Percentiles rank a stretch among this genome's conserved stretches.
phyloP scores from a whole-genome alignment of 75 land plant species.

The Adiantum capillusveneris region DNA sequence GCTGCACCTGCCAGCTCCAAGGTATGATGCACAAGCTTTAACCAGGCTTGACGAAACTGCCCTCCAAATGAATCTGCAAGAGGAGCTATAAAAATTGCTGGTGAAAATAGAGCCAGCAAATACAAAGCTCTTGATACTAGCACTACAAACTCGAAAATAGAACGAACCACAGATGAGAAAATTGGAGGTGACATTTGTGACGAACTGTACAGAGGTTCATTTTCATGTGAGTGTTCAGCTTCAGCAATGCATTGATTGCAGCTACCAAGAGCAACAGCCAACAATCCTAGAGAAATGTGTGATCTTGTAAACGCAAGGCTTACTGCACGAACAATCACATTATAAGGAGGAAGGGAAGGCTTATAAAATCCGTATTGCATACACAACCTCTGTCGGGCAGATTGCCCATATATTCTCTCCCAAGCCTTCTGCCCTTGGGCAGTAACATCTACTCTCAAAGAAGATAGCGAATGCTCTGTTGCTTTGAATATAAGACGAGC shows the following conservation, averaged over 20 bases:
- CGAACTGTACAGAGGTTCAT: constrained; percentile 26
- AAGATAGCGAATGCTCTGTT: too few species aligned
- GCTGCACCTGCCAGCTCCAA: constrained; percentile 85
- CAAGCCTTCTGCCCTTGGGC: too few species aligned
- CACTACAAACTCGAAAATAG: constrained; percentile 39
- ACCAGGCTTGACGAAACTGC: constrained; percentile 49
- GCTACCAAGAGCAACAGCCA: constrained; percentile 52
- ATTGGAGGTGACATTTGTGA: constrained; percentile 43
- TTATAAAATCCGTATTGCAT: too few species aligned
- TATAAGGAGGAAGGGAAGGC: constrained; percentile 14
- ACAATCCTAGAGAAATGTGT: constrained; percentile 44
- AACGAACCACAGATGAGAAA: constrained; percentile 23
- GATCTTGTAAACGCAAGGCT: constrained; percentile 51
- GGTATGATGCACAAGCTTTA: constrained; percentile 43
- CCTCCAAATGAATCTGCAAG: constrained; percentile 44
- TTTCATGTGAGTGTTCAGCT: constrained; percentile 17
- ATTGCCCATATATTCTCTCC: too few species aligned
- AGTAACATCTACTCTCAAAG: too few species aligned
- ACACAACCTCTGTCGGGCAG: too few species aligned
- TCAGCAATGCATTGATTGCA: constrained; percentile 40
- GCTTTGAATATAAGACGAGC: too few species aligned
- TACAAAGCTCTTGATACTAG: constrained; percentile 41
- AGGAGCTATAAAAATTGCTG: constrained; percentile 56
- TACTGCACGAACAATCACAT: constrained; percentile 44
- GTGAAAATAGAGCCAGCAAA: constrained; percentile 47